Conservation (phyloP, 2,329 filamentous ascomycete genomes). For the Beauveria pseudobassiana region DNA sequence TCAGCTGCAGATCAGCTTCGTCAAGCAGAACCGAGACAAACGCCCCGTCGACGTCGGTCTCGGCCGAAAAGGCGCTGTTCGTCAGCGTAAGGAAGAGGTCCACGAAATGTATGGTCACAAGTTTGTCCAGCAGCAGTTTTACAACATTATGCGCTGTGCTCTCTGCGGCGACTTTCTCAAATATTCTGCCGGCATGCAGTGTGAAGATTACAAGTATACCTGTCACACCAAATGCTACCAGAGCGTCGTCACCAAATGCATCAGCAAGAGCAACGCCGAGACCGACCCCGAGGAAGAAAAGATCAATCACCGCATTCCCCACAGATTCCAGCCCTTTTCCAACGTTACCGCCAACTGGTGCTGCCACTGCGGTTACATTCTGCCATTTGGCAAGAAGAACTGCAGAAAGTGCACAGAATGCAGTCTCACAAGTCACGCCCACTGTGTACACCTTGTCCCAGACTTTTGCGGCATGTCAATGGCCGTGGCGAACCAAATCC, state of each 20-base stretch:
- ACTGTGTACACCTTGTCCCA: slow-evolving; percentile 89
- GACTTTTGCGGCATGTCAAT: slow-evolving; percentile 99
- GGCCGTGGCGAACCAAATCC: slow-evolving; percentile 89
- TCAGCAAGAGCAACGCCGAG: slow-evolving; percentile 98
- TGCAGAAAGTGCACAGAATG: slow-evolving; percentile 91
- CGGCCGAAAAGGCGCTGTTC: slow-evolving; percentile 89
- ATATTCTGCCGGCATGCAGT: slow-evolving; percentile 98
- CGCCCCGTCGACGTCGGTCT: slow-evolving; percentile 82
- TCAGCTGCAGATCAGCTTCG: slow-evolving; percentile 83
- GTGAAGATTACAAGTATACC: slow-evolving; percentile 98
- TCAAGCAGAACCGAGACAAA: slow-evolving; percentile 80
- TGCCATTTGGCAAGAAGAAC: slow-evolving; percentile 92
- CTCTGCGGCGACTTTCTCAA: slow-evolving; percentile 98
- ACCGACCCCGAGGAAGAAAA: slow-evolving; percentile 98
- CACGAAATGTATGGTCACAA: slow-evolving; percentile 99
- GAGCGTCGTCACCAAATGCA: slow-evolving; percentile 97
- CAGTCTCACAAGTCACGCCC: slow-evolving; percentile 79
- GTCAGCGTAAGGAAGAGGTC: slow-evolving; percentile 95
- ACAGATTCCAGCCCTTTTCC: slow-evolving; percentile 92
- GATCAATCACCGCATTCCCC: slow-evolving; percentile 97
- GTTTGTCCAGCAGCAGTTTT: slow-evolving; percentile 97
- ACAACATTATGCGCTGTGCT: slow-evolving; percentile 99
- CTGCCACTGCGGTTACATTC: slow-evolving; percentile 94
- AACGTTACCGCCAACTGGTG: slow-evolving; percentile 99
- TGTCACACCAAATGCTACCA: slow-evolving; percentile 97